phyloP scores from a whole-genome alignment of 176 grass and related monocot species.

The Phyllostachys edulis region DNA sequence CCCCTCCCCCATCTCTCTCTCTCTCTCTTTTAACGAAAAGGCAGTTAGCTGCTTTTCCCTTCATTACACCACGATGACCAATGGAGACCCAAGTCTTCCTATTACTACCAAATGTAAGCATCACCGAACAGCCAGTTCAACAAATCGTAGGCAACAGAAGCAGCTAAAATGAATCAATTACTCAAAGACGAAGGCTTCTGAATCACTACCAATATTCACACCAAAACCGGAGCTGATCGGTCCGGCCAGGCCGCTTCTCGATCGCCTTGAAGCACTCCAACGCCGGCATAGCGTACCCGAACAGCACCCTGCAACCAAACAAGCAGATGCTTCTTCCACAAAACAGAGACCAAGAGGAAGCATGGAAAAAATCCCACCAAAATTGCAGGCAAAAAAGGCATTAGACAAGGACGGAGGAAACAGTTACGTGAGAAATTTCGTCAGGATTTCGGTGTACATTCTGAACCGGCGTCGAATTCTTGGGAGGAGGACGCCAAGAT shows the following conservation, averaged over 20 bases:
- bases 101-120: neutral
- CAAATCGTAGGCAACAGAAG: neutral
- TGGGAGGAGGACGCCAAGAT: neutral
- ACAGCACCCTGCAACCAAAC: conserved; percentile 50
- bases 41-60: too few species aligned
- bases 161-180: neutral
- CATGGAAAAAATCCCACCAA: neutral
- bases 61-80: neutral
- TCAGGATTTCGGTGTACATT: conserved; percentile 69
- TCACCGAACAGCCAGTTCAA: neutral
- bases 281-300: conserved; percentile 80
- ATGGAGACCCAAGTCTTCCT: neutral
- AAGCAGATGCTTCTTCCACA: neutral
- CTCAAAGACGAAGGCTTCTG: neutral
- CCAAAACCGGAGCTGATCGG: conserved; percentile 87
- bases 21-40: too few species aligned
- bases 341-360: neutral
- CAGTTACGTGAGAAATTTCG: conserved; percentile 76
- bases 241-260: conserved; percentile 59
- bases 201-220: conserved; percentile 89
- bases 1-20: too few species aligned
- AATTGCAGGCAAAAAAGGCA: conserved; percentile 15
- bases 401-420: neutral
- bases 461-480: neutral
- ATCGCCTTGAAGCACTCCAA: conserved; percentile 91